Base-by-base conservation (phyloP, 2,329 filamentous ascomycete species). In the Gliomastix tumulicola region DNA sequence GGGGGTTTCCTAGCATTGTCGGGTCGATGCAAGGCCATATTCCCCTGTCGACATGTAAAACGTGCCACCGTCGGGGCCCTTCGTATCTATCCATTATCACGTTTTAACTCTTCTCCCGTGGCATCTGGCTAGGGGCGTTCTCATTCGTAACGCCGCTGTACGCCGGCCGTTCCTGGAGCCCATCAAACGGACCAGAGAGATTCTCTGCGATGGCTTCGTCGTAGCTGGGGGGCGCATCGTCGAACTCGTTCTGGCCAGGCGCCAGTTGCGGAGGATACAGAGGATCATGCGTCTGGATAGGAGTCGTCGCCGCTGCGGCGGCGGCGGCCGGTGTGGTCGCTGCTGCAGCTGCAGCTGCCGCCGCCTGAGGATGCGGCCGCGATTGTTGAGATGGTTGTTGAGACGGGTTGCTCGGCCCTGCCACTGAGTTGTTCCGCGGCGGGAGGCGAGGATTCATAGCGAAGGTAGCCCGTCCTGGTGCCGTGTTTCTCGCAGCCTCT, bases 211-310 rank as follows among this genome's bases (percentile, higher is more conserved):
- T 82, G 11, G 88, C 88, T 59, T 96, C 89, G 60, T 95, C 88
- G 53, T 97, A 97, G 51, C 87, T 95, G 7, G 89, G 89, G 15
- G 90, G 89, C n/a, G 88, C 86, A 38, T 92, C 88, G 21, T 87
- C 82, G 44, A 75, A 68, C 1, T 56, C 68, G 8, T 60, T 55
- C 23, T 70, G 68, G n/a, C 56, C 55, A 1, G 56, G 52, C 5
- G 43, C 49, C 16, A 79, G 58, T 49, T 79, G 76, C 5, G 76
- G 74, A 13, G 76, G 76, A 42, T 79, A 79, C 7, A 76, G 53
- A 4, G 75, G 67, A 46, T 78, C 74, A 17, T 57, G 51, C 3
- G 57, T 35, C 9, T 54, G 56, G n/a, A n/a, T n/a, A n/a, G n/a
- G n/a, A n/a, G n/a, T n/a, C n/a, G n/a, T n/a, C n/a, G n/a, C n/a